These are phyloP conservation scores for Penicillium concentricum DNA, from an alignment of 2,329 filamentous ascomycete species.

Conservation along the genomic window DNA sequence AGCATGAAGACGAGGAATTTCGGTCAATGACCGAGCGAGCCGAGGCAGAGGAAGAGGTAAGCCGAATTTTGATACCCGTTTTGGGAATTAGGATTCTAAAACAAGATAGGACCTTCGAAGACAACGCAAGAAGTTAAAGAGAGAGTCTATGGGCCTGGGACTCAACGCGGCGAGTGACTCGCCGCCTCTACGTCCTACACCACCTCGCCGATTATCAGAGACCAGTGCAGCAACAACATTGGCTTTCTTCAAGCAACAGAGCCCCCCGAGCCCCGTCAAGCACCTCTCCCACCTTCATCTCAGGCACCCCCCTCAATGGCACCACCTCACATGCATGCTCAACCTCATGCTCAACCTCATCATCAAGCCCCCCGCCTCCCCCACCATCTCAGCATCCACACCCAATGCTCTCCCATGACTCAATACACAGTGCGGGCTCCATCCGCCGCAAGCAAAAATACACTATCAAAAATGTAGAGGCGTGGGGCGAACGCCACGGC, in stretches of 20 bases:
- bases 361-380: conserved; percentile 15
- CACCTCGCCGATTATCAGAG: conserved; percentile 41
- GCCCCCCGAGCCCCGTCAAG: conserved; percentile 39
- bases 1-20: conserved; percentile 43
- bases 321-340: conserved; percentile 25
- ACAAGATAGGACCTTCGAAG: conserved; percentile 37
- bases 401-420: conserved; percentile 26
- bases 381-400: conserved; percentile 12
- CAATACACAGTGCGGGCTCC: conserved; percentile 24
- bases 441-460: conserved; percentile 44
- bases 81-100: neutral
- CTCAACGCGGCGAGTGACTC: conserved; percentile 36
- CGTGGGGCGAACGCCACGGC: conserved; percentile 43
- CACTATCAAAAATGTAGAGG: conserved; percentile 44
- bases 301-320: conserved; percentile 22
- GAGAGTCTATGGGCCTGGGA: conserved; percentile 43
- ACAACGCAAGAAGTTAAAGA: conserved; percentile 40
- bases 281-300: conserved; percentile 27
- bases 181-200: conserved; percentile 38
- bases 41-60: conserved; percentile 43
- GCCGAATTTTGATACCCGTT: neutral
- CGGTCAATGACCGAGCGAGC: conserved; percentile 41
- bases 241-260: conserved; percentile 44
- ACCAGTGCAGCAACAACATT: conserved; percentile 43
- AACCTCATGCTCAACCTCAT: conserved; percentile 22